Conservation (phyloP, 495 filamentous ascomycete genomes). For the Lasiosphaeriaceae sp. region DNA sequence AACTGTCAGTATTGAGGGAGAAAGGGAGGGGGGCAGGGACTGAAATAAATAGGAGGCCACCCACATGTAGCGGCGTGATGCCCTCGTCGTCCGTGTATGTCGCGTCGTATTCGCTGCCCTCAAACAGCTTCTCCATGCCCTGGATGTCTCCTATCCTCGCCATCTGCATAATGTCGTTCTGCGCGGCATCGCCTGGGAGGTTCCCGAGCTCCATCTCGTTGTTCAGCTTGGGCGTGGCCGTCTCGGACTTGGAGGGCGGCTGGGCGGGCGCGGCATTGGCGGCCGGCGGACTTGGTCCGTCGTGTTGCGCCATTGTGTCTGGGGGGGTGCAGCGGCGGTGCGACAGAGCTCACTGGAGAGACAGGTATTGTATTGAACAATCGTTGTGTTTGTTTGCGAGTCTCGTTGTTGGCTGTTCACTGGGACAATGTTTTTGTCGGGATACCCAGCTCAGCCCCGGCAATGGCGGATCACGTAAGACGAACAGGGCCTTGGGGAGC, state of each 20-base stretch:
- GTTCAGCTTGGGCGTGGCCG: slow-evolving; percentile 57
- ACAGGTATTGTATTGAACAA: too few relatives aligned
- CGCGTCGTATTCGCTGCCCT: slow-evolving; percentile 72
- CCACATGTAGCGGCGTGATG: slow-evolving; percentile 92
- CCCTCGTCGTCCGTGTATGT: slow-evolving; percentile 82
- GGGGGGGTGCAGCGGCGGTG: background rate
- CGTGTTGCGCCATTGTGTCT: slow-evolving; percentile 23
- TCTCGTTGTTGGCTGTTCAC: too few relatives aligned
- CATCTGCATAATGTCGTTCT: slow-evolving; percentile 93
- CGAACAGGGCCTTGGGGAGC: background rate
- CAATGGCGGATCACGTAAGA: background rate
- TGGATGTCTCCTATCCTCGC: slow-evolving; percentile 81
- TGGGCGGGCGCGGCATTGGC: slow-evolving; percentile 36
- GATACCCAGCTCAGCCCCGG: background rate
- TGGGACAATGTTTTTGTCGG: background rate
- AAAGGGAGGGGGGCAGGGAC: too few relatives aligned
- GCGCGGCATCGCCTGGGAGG: slow-evolving; percentile 50
- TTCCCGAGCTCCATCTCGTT: slow-evolving; percentile 66
- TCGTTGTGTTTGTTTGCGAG: too few relatives aligned
- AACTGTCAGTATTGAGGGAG: slow-evolving; percentile 28
- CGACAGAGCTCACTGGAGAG: too few relatives aligned
- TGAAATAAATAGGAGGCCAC: slow-evolving; percentile 21
- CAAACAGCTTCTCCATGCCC: slow-evolving; percentile 84
- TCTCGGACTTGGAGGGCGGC: slow-evolving; percentile 54
- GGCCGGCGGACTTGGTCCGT: slow-evolving; percentile 17